Evolutionary conservation across 2,329 filamentous ascomycete genomes (phyloP), one percentile per base, ranked within the genome.

Genomic region (Aspergillus calidoustus): DNA sequence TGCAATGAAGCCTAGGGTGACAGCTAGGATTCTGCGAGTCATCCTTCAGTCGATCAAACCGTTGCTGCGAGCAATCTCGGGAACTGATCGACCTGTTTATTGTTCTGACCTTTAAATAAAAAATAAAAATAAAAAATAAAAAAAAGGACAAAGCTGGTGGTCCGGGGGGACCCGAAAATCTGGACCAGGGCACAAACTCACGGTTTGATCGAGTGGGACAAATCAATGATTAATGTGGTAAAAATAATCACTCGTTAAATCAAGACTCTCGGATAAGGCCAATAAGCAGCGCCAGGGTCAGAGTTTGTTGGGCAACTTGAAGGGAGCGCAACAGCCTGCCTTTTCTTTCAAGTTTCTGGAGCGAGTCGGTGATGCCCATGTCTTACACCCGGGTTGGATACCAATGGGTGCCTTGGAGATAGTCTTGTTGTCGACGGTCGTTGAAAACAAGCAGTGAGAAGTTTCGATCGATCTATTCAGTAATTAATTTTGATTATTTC

Each of bases 361-460:
- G 19, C 44, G 50, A 50, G 59, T 59, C 63, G 56, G 61, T 63
- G 63, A 65, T 65, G 61, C 64, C 59, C 61, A 62, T 61, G 51
- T 51, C 47, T 48, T 46, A 56, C 53, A 9, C 44, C 34, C 48
- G 43, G 38, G 44, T 43, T 53, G 25, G 25, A 44, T 31, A 19
- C 19, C 19, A 25, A 54, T 22, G 44, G 59, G 48, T 59, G 54
- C 51, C 53, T 51, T 61, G 62, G 41, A 54, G 48, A 58, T 52
- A 41, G 34, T 4, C 11, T 41, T 11, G 11, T 15, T 15, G 34
- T 15, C 19, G 19, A 19, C 19, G 19, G 19, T 19, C 13, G 15
- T 41, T 13, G 25, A 41, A 5, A 4, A 41, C 34, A 41, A 41
- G 34, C 34, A 41, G 34, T 28, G 31, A 23, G 13, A 31, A 50